Evolutionary conservation across 805 yeast species (phyloP), one percentile per base, ranked within the genome.

Genomic region (Torulaspora gathmanii): DNA sequence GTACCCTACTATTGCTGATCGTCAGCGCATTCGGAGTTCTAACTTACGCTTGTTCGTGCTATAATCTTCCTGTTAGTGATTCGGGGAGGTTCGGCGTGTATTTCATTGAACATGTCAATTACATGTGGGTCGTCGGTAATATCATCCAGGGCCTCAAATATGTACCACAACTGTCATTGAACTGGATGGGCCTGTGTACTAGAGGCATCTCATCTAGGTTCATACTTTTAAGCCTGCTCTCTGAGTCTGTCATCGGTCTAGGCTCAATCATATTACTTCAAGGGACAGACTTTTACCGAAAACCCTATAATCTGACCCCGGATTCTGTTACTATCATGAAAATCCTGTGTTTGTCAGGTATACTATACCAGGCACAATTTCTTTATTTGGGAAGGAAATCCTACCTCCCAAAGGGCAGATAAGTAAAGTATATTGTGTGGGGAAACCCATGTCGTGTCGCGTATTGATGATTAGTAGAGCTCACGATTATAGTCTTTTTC

Each of bases 81-180:
- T 55, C 60, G 20, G 70, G 71, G 1, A 50, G 41, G 25, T 54
- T 56, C 45, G 70, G 70, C 0, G 37, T 72, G 1, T 65, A 60
- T 40, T 53, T 57, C 22, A 49, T 75, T 16, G 81, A 77, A 48
- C 58, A 70, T 26, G 48, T 72, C 3, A 74, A 74, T 42, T 66
- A 50, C 35, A 9, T 71, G 3, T 73, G 77, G 78, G 46, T 70
- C 0, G 33, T 62, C 1, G 62, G 65, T 9, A 62, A 63, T 28
- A 6, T 59, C 8, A 23, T 63, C 0, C 50, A 51, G 1, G 28
- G 60, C 1, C 33, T 67, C 19, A 63, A 63, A 41, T 57, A 65
- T 33, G 22, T 67, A 3, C 79, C 81, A 0, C 79, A 75, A 40
- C 38, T 71, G 2, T 53, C 64, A 8, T 49, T 72, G 43, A 72